phyloP scores from a whole-genome alignment of 2,329 filamentous ascomycete species.

The Penicillium sp. region DNA sequence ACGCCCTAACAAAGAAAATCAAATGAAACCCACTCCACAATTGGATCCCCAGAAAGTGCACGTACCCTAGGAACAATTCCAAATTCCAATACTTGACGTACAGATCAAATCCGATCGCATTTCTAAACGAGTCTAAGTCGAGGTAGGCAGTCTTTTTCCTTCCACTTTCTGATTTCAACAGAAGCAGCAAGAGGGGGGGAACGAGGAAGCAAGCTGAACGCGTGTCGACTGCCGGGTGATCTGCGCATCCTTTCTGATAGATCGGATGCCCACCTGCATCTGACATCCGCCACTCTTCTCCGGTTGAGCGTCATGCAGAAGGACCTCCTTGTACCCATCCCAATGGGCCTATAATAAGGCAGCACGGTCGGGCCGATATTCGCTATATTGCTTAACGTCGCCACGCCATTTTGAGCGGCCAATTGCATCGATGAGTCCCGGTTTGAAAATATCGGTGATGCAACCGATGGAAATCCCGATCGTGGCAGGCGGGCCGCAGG shows the following conservation, averaged over 20 bases:
- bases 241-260: conserved; percentile 12
- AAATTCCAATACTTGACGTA: no score
- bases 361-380: not conserved
- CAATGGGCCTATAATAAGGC: not conserved
- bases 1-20: not conserved
- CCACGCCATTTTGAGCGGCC: not conserved
- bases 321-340: not conserved
- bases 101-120: no score
- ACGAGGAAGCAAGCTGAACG: conserved; percentile 8
- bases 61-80: no score
- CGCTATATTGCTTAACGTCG: not conserved
- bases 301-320: conserved; percentile 4
- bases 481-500: not conserved
- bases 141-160: no score
- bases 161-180: not conserved
- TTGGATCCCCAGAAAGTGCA: no score
- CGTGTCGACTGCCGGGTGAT: conserved; percentile 11
- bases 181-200: conserved; percentile 6
- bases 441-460: not conserved
- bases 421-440: not conserved
- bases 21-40: not conserved
- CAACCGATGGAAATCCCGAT: not conserved
- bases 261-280: conserved; percentile 3
- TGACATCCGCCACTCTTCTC: not conserved
- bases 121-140: no score